A percentile compares a stretch with the other conserved stretches of the same genome.
These are phyloP conservation scores for Ophiostoma himal-ulmi DNA, from an alignment of 2,329 filamentous ascomycete species.

Conservation along the genomic window DNA sequence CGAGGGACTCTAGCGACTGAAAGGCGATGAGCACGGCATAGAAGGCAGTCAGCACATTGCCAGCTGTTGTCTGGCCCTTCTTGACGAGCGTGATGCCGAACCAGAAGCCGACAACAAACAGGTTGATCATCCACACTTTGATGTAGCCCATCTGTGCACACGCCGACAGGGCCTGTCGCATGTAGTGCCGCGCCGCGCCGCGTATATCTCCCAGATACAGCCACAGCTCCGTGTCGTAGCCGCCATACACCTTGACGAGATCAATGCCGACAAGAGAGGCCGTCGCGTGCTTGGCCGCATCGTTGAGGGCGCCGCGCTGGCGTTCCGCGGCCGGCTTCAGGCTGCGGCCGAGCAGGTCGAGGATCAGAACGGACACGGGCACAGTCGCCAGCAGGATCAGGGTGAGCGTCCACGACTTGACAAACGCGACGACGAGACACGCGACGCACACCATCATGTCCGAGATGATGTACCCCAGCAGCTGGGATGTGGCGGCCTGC, in stretches of 20 bases:
- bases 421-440: slow-evolving; percentile 66
- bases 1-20: slow-evolving; percentile 64
- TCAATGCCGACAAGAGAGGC: slow-evolving; percentile 71
- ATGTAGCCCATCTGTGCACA: slow-evolving; percentile 63
- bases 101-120: slow-evolving; percentile 89
- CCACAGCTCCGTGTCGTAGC: slow-evolving; percentile 60
- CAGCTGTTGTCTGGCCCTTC: slow-evolving; percentile 52
- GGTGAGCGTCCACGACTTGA: slow-evolving; percentile 77
- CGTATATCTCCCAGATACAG: slow-evolving; percentile 51
- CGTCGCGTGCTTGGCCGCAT: slow-evolving; percentile 65
- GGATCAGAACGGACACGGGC: slow-evolving; percentile 58
- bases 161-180: slow-evolving; percentile 51
- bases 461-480: slow-evolving; percentile 64
- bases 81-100: slow-evolving; percentile 69
- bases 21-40: slow-evolving; percentile 74
- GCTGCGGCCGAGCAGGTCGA: slow-evolving; percentile 54
- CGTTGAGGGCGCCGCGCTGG: slow-evolving; percentile 62
- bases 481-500: slow-evolving; percentile 72
- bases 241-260: slow-evolving; percentile 80
- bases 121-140: slow-evolving; percentile 65
- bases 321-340: slow-evolving; percentile 61
- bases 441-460: slow-evolving; percentile 59
- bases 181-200: slow-evolving; percentile 44
- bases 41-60: slow-evolving; percentile 74
- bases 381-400: slow-evolving; percentile 69